Percentiles rank a stretch among this genome's conserved stretches.
phyloP scores from a whole-genome alignment of 2,329 filamentous ascomycete genomes.

The Penicillium sp. region DNA sequence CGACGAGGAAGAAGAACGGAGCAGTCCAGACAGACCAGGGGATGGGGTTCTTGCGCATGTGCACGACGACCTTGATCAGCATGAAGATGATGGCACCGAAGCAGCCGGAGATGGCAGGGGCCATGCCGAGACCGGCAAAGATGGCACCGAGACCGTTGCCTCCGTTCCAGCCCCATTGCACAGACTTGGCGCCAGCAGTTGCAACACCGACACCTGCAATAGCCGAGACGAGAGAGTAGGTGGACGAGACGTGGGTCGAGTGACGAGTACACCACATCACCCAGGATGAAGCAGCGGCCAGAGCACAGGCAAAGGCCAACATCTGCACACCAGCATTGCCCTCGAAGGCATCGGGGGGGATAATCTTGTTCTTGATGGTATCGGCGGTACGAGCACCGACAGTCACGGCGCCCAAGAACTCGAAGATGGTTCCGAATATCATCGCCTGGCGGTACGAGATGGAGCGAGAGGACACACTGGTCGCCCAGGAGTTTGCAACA shows the following conservation, averaged over 20 bases:
- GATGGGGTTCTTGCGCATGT: constrained; percentile 72
- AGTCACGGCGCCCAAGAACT: constrained; percentile 69
- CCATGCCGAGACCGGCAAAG: constrained; percentile 68
- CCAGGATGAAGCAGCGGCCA: constrained; percentile 58
- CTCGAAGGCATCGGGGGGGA: constrained; percentile 63
- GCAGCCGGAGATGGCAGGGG: constrained; percentile 67
- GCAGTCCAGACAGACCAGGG: constrained; percentile 74
- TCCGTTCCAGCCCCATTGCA: constrained; percentile 72
- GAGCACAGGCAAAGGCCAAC: constrained; percentile 55
- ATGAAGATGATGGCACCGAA: constrained; percentile 73
- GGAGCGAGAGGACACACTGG: constrained; percentile 79
- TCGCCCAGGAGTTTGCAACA: constrained; percentile 85
- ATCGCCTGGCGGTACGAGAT: constrained; percentile 41
- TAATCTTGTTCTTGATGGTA: constrained; percentile 81
- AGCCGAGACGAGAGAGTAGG: constrained; percentile 72
- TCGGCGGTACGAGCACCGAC: constrained; percentile 73
- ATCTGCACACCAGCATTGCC: constrained; percentile 69
- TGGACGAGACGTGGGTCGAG: constrained; percentile 74
- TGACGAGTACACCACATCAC: constrained; percentile 80
- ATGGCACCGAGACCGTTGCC: constrained; percentile 73
- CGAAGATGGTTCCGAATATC: constrained; percentile 66
- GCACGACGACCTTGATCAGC: constrained; percentile 74
- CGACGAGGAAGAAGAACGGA: constrained; percentile 78
- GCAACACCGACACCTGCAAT: constrained; percentile 73
- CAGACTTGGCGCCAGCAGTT: constrained; percentile 63